Base-by-base conservation (phyloP, 108 stramenopile species). In the Cyclotella distinguenda region DNA sequence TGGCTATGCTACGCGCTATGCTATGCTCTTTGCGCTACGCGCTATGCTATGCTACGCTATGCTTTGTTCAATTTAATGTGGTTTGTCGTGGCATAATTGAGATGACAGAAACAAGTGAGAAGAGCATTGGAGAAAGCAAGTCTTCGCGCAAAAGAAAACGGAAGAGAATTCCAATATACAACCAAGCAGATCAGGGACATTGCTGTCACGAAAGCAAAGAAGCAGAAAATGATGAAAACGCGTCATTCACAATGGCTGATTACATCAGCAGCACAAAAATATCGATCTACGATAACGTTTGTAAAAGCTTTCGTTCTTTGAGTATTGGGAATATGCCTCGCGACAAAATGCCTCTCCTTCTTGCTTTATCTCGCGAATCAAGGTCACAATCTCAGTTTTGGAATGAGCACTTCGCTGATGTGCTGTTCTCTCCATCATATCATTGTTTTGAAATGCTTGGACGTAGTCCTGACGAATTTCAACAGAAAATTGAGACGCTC, bases 381-480 rank as follows among this genome's bases (percentile, higher is more conserved):
- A 18, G 18, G 19, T 35, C 36, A 35, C 33, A 38, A 19, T 35
- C 34, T n/a, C 34, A 36, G 34, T 36, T 35, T 21, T 55, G 54
- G 33, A 15, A 11, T 3, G 19, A 32, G 10, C 54, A 55, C 34
- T 55, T 55, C 22, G 19, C 35, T 8, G 36, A 35, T 21, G 34
- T 55, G 12, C 33, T 36, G 34, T 55, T 55, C 22, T 55, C 54
- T 2, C 54, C 54, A 38, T 36, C 34, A 4, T 19, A 35, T 36
- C 19, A 18, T 16, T 36, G 34, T 21, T 55, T 55, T 22, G 54
- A 55, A 18, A 55, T 36, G 2, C 22, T 55, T 19, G 18, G 36
- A 8, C n/a, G 25, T 19, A 35, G 34, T 6, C 18, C 54, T 7
- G 35, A 55, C 19, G 54, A 35, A 27, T 18, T 55, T 10, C 1